These are phyloP conservation scores for Tuber aestivum DNA, from an alignment of 495 filamentous ascomycete genomes.

Conservation along the genomic window DNA sequence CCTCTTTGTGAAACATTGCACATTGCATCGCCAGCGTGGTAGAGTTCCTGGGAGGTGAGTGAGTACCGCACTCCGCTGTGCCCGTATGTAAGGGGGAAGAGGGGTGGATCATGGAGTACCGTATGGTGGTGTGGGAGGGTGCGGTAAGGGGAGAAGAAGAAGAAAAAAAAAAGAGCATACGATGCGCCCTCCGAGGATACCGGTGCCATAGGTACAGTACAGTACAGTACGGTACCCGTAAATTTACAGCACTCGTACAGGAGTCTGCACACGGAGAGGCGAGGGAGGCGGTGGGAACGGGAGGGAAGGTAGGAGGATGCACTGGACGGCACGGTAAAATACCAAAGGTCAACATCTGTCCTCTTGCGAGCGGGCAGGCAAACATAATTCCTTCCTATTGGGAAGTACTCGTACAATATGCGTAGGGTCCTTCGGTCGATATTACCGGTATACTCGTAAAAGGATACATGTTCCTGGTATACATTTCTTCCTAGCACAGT, in stretches of 20 bases:
- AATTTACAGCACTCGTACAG: not conserved
- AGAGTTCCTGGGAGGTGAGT: not conserved
- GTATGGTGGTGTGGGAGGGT: not conserved
- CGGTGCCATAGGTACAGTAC: not conserved
- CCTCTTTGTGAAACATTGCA: constrained; percentile 2
- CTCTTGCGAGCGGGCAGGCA: not conserved
- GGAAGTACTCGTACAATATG: not conserved
- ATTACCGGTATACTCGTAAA: not conserved
- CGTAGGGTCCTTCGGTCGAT: not conserved
- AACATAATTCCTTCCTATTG: not conserved
- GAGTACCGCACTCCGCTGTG: not conserved
- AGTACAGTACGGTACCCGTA: no score
- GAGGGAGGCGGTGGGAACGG: not conserved
- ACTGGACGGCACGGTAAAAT: not conserved
- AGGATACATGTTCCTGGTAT: not conserved
- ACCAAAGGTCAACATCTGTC: not conserved
- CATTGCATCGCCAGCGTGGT: not conserved
- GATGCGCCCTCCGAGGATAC: not conserved
- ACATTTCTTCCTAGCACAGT: no score
- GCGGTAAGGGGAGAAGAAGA: not conserved
- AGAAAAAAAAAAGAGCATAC: not conserved
- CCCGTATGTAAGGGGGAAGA: not conserved
- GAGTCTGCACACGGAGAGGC: not conserved
- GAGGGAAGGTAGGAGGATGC: not conserved
- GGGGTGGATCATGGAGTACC: not conserved